Conservation (phyloP, 2,329 filamentous ascomycete species). For the Lasiodiplodia hormozganensis region DNA sequence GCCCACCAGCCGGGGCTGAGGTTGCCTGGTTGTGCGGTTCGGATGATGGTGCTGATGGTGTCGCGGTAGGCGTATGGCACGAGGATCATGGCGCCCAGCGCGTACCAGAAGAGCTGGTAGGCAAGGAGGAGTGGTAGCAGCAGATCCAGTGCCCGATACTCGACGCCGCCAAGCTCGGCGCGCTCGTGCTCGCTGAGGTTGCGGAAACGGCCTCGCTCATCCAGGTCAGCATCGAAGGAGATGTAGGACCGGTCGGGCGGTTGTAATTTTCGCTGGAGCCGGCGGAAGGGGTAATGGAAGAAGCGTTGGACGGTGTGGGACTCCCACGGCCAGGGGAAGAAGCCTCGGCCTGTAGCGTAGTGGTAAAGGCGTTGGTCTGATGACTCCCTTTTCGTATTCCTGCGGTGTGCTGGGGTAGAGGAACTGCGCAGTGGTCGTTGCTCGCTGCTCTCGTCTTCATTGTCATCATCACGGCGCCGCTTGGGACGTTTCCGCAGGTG, state of each 20-base stretch:
- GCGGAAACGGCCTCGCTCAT: constrained; percentile 41
- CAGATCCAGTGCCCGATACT: constrained; percentile 46
- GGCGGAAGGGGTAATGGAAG: constrained; percentile 35
- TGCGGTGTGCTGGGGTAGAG: neutral
- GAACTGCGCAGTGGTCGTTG: neutral
- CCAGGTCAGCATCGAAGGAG: constrained; percentile 41
- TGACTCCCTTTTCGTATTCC: constrained; percentile 1
- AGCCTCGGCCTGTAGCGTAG: constrained; percentile 39
- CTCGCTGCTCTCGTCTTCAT: neutral
- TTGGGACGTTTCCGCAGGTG: neutral
- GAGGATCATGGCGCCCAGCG: constrained; percentile 31
- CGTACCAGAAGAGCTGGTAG: constrained; percentile 44
- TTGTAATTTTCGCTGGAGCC: constrained; percentile 35
- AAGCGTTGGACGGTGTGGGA: constrained; percentile 36
- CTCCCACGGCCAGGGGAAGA: constrained; percentile 43
- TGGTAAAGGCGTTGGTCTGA: constrained; percentile 36
- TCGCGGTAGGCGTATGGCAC: constrained; percentile 33
- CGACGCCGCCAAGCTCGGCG: constrained; percentile 51
- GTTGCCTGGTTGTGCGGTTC: constrained; percentile 34
- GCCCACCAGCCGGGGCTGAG: constrained; percentile 41
- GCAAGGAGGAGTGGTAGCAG: constrained; percentile 31
- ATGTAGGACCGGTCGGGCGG: constrained; percentile 40
- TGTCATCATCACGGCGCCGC: too few relatives aligned
- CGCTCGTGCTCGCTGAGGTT: constrained; percentile 51
- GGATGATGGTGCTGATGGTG: constrained; percentile 21